Base-by-base conservation (phyloP, 2,329 filamentous ascomycete genomes). In the Penicillium sp. region DNA sequence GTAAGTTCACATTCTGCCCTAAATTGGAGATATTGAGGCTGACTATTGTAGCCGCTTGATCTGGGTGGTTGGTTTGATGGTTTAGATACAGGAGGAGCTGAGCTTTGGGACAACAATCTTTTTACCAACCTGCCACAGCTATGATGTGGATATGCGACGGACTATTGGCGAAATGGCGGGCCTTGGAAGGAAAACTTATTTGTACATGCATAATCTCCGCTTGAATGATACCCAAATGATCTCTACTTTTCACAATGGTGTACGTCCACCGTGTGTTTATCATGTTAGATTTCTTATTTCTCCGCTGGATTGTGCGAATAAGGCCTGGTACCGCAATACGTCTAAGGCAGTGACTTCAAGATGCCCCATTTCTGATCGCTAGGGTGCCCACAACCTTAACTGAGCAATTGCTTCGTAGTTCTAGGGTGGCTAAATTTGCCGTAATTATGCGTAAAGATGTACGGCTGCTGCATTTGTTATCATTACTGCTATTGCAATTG, bases 41-140 rank as follows among this genome's bases (percentile, higher is more conserved):
- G 53, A 71, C 53, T 3, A 12, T 11, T 8, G 3, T 50, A 74
- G 71, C 62, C 73, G 17, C 59, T 73, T 34, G 73, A 73, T 49
- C 60, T 74, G 45, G 70, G 67, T 3, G 71, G 63, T n/a, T 67
- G 73, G 57, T 69, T 74, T 45, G 72, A 74, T 39, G 59, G 64
- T 5, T 54, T 66, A 1, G 70, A 75, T 49, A 63, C 67, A 15
- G 65, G 63, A 6, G 62, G 65, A 10, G 65, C 64, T 4, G 71
- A 68, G 22, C 28, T 70, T 7, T 74, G 71, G 71, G 67, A 73
- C 54, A 62, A 62, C 1, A 63, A 68, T 6, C 63, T 73, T 17
- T 65, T 73, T 42, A 50, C 22, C 2, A 62, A 43, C 34, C 41
- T 69, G 22, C 66, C 63, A 4, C 35, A 45, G 12, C 55, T 61